Evolutionary conservation across 306 rosid species (phyloP).

Genomic region (Hylodesmum podocarpum): DNA sequence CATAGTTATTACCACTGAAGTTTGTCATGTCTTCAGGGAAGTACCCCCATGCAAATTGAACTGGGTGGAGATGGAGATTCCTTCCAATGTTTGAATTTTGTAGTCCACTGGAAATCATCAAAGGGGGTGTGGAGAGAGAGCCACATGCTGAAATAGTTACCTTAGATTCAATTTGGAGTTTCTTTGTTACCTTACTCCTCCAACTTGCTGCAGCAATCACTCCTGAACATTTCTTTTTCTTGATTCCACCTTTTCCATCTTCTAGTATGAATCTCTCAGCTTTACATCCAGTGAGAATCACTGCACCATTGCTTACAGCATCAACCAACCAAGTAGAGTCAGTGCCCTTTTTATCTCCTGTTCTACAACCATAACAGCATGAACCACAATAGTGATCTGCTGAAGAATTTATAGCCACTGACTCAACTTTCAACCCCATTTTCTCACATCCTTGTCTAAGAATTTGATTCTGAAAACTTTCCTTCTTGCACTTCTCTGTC

Average conservation of each 20-base stretch:
- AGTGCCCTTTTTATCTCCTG: conserved; percentile 74
- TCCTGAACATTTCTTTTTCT: conserved; percentile 59
- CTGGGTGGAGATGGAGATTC: conserved; percentile 88
- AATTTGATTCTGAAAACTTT: conserved; percentile 71
- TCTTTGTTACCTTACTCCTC: conserved; percentile 53
- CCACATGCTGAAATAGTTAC: conserved; percentile 83
- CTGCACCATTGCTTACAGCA: conserved; percentile 72
- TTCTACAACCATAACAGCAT: conserved; percentile 75
- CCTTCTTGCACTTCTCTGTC: conserved; percentile 46
- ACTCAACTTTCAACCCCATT: conserved; percentile 65
- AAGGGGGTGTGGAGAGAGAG: conserved; percentile 71
- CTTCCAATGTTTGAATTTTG: conserved; percentile 69
- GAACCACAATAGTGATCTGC: conserved; percentile 83
- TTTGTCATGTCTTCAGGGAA: conserved; percentile 58
- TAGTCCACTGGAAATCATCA: conserved; percentile 77
- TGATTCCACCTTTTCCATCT: conserved; percentile 38
- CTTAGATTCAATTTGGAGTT: conserved; percentile 71
- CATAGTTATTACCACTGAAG: conserved; percentile 52
- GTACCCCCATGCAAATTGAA: conserved; percentile 73
- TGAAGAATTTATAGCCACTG: conserved; percentile 67
- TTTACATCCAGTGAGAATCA: conserved; percentile 77
- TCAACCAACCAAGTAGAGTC: conserved; percentile 85
- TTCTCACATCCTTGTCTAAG: conserved; percentile 75
- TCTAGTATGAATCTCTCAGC: conserved; percentile 67
- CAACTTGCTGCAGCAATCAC: conserved; percentile 55